Evolutionary conservation across 306 rosid species (phyloP).

Genomic region (Cucumis hystrix): DNA sequence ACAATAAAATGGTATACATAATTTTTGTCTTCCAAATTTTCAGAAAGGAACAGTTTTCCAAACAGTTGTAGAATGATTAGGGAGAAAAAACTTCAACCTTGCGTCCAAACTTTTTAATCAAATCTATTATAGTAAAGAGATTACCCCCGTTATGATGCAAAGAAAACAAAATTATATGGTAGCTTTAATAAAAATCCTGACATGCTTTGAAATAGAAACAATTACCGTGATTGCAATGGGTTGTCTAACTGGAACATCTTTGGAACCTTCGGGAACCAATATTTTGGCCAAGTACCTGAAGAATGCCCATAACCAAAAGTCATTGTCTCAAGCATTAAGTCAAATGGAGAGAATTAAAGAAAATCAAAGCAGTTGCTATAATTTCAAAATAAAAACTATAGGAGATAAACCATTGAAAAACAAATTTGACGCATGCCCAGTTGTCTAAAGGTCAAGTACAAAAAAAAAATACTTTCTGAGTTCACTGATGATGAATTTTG

Average conservation of each 20-base stretch:
- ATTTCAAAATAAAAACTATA: neutral
- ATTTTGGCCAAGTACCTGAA: slow-evolving; percentile 86
- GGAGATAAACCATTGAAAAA: neutral
- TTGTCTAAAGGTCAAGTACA: neutral
- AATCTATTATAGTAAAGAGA: neutral
- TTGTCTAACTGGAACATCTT: slow-evolving; percentile 2
- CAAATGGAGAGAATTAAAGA: neutral
- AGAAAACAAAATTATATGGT: neutral
- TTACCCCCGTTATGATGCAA: neutral
- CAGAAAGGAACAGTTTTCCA: neutral
- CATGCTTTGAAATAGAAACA: neutral
- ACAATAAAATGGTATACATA: neutral
- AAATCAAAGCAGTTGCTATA: neutral
- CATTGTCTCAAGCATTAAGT: neutral
- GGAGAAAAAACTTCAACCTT: neutral
- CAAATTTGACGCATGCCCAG: neutral
- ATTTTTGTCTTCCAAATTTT: neutral
- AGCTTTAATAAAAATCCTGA: neutral
- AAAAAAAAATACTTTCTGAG: neutral
- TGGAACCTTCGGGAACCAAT: slow-evolving; percentile 66
- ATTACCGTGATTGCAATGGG: slow-evolving; percentile 26
- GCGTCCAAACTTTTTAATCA: neutral
- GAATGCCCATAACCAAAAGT: slow-evolving; percentile 14
- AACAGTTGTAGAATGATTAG: neutral
- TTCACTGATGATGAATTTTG: neutral